Evolutionary conservation across 768 basidiomycete genomes (phyloP).

Genomic region (Suillus placidus): DNA sequence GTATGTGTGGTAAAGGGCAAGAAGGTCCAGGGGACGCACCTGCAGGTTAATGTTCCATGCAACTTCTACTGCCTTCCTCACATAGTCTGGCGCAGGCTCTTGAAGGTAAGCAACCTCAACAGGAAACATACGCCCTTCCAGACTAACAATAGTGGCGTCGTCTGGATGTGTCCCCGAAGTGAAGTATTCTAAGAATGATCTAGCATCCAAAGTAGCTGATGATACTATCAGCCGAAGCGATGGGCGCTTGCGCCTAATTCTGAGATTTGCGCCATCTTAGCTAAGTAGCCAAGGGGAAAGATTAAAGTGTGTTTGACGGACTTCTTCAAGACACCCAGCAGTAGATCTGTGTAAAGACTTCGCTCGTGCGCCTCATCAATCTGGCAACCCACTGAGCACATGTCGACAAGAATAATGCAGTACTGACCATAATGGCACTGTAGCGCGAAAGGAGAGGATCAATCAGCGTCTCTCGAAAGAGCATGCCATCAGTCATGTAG

Average conservation of each 20-base stretch:
- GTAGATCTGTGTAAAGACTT: conserved; percentile 91
- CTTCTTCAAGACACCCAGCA: conserved; percentile 95
- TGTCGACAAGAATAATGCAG: not conserved
- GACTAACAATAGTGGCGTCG: conserved; percentile 81
- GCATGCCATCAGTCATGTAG: conserved; percentile 98
- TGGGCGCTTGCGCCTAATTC: conserved; percentile 90
- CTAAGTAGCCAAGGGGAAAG: conserved; percentile 9
- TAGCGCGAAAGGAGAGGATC: conserved; percentile 92
- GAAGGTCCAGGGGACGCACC: conserved; percentile 43
- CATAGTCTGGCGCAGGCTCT: conserved; percentile 79
- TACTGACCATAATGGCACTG: conserved; percentile 89
- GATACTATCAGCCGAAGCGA: conserved; percentile 91
- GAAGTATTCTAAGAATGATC: conserved; percentile 89
- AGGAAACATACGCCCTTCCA: conserved; percentile 94
- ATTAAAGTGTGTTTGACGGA: conserved; percentile 33
- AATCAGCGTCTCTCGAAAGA: conserved; percentile 90
- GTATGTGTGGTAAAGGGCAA: not conserved
- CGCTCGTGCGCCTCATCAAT: conserved; percentile 98
- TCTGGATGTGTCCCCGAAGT: conserved; percentile 59
- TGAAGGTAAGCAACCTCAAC: conserved; percentile 90
- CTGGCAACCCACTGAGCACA: conserved; percentile 40
- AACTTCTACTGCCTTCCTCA: conserved; percentile 78
- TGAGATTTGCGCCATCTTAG: conserved; percentile 33
- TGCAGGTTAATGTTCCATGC: conserved; percentile 81
- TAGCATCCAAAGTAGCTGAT: conserved; percentile 94